Evolutionary conservation across 202 grass and related monocot species (phyloP).

Genomic region (Hordeum pubiflorum): DNA sequence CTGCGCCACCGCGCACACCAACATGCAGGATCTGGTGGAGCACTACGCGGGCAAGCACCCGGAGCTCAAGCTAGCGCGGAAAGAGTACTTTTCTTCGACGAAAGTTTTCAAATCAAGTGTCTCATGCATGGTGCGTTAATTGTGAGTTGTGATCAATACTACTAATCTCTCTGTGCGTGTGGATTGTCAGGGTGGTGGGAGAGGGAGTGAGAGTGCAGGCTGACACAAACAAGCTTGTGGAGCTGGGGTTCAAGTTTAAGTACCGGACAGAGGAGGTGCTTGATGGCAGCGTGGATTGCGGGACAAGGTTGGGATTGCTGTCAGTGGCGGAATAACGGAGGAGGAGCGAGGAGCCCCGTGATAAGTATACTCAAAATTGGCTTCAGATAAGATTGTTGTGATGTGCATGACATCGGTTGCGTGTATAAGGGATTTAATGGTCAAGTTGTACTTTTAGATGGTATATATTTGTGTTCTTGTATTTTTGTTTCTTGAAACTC

Average conservation of each 20-base stretch:
- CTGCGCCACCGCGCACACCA: conserved; percentile 15
- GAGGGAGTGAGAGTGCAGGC: conserved; percentile 8
- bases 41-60: conserved; percentile 4
- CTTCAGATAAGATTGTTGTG: no score
- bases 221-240: conserved; percentile 25
- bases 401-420: no score
- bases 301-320: conserved; percentile 22
- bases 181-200: conserved; percentile 27
- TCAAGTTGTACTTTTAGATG: no score
- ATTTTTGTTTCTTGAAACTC: no score
- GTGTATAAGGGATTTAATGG: no score
- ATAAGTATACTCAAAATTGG: no score
- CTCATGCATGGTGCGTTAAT: not conserved
- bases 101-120: not conserved
- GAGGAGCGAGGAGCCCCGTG: no score
- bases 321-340: not conserved
- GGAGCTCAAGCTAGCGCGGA: not conserved
- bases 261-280: conserved; percentile 26
- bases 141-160: not conserved
- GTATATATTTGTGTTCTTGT: no score
- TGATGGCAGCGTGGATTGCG: conserved; percentile 32
- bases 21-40: conserved; percentile 12
- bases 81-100: conserved; percentile 2
- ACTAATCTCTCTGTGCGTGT: not conserved
- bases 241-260: conserved; percentile 36